A percentile compares a stretch with the other conserved stretches of the same genome.
These are phyloP conservation scores for Claviceps spartinae DNA, from an alignment of 2,329 filamentous ascomycete species.

Conservation along the genomic window DNA sequence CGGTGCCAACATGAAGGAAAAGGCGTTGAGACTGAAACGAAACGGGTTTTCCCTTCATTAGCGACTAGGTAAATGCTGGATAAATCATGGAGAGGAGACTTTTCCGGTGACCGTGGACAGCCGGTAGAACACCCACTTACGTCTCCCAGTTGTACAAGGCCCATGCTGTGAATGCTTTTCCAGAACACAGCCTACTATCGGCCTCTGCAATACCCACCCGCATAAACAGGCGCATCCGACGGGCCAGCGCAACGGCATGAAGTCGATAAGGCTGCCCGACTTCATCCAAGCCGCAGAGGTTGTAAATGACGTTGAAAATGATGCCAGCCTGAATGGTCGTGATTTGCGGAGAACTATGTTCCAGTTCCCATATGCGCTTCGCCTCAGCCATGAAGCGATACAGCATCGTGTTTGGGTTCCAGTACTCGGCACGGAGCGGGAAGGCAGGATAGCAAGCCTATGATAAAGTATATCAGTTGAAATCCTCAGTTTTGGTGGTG, in stretches of 20 bases:
- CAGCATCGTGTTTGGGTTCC: slow-evolving; percentile 19
- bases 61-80: background rate
- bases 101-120: background rate
- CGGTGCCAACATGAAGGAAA: slow-evolving; percentile 15
- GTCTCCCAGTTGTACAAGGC: slow-evolving; percentile 21
- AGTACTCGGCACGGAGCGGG: slow-evolving; percentile 19
- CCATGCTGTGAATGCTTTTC: slow-evolving; percentile 20
- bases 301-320: slow-evolving; percentile 18
- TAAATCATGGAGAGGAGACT: too few species aligned
- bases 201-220: background rate
- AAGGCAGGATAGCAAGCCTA: slow-evolving; percentile 18
- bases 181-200: slow-evolving; percentile 10
- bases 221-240: slow-evolving; percentile 19
- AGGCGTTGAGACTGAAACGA: slow-evolving; percentile 11
- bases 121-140: slow-evolving; percentile 9
- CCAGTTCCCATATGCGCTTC: slow-evolving; percentile 24
- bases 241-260: slow-evolving; percentile 19
- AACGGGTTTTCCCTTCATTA: background rate
- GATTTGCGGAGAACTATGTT: slow-evolving; percentile 14
- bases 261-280: slow-evolving; percentile 22
- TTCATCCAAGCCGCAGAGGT: slow-evolving; percentile 22
- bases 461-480: background rate
- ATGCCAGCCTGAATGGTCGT: slow-evolving; percentile 24
- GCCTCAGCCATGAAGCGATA: slow-evolving; percentile 27
- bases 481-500: background rate